phyloP scores from a whole-genome alignment of 371 early-diverging fungal species.

The Blakeslea trispora region DNA sequence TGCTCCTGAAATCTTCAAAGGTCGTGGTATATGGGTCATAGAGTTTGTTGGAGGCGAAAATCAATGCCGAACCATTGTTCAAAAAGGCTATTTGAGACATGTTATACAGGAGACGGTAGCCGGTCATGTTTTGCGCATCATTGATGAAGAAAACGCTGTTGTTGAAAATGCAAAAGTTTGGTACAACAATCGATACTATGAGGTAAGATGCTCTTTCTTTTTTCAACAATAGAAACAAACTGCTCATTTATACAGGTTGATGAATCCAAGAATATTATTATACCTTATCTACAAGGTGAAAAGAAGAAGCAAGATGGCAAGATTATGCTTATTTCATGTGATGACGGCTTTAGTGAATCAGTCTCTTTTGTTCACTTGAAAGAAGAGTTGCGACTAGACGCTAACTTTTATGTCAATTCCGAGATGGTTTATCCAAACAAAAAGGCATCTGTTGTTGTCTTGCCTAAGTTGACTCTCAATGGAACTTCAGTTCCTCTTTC shows the following conservation, averaged over 20 bases:
- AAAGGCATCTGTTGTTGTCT: conserved; percentile 45
- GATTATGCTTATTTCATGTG: conserved; percentile 29
- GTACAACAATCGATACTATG: conserved; percentile 45
- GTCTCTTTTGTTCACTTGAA: conserved; percentile 27
- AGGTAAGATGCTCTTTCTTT: conserved; percentile 29
- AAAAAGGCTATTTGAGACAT: conserved; percentile 56
- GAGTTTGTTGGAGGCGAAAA: conserved; percentile 47
- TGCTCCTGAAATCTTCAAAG: conserved; percentile 31
- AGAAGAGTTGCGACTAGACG: conserved; percentile 40
- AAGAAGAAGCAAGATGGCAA: not conserved
- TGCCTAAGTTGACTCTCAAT: conserved; percentile 37
- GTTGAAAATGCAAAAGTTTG: conserved; percentile 38
- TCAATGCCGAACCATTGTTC: conserved; percentile 43
- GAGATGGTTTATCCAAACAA: conserved; percentile 50
- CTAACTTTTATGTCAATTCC: conserved; percentile 47
- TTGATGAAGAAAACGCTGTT: conserved; percentile 43
- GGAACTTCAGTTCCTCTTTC: conserved; percentile 30
- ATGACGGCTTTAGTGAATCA: conserved; percentile 47
- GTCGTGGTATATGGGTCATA: conserved; percentile 51
- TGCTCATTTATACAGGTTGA: conserved; percentile 38
- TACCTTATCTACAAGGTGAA: conserved; percentile 39
- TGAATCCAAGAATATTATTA: conserved; percentile 38
- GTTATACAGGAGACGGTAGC: conserved; percentile 47
- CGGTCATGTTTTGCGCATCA: conserved; percentile 50
- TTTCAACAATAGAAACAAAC: not conserved